Base-by-base conservation (phyloP, 1,284 basidiomycete species). In the Leccinum discolor region DNA sequence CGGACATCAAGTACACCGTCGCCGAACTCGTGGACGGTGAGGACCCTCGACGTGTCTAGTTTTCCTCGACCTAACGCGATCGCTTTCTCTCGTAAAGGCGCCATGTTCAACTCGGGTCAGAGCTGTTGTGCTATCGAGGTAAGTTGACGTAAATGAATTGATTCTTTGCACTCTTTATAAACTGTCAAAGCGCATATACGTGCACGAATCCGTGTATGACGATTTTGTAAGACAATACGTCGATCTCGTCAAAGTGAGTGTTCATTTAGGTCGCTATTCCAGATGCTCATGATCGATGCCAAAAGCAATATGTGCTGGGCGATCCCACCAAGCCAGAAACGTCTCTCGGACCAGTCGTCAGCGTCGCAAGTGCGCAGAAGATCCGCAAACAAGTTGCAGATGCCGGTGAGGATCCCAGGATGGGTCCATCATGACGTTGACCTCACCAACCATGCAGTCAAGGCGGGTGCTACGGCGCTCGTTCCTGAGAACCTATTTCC, bases 341-440 rank as follows among this genome's bases (percentile, higher is more conserved):
- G 1, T 94, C 89, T 38, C 85, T 99, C 12, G 96, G 96, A 1
- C 96, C 96, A 1, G 96, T 99, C 5, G 90, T 98, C 69, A 95
- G 92, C 68, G 77, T 95, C 3, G 90, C 92, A 3, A 93, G 92
- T 69, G 95, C 95, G 1, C 83, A 88, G 64, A 83, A 88, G 65
- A 97, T 99, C 67, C 84, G 91, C 56, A 93, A 91, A 74, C 96
- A 98, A 78, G 84, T 98, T 54, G 80, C 84, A 1, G 93, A 94
- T 74, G 96, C 96, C 1, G 80, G 93, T 92, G 65, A 71, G 69
- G 57, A 14, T 14, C 18, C 12, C 65, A 50, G 14, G 6, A 38
- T 61, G 58, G 21, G 32, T 54, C 57, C 8, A 7, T 11, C 12
- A 11, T 35, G 7, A 12, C 12, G 26, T 58, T 57, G 62, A 50